These are phyloP conservation scores for Pythium pyrilobum DNA, from an alignment of 352 stramenopile genomes.

Conservation along the genomic window DNA sequence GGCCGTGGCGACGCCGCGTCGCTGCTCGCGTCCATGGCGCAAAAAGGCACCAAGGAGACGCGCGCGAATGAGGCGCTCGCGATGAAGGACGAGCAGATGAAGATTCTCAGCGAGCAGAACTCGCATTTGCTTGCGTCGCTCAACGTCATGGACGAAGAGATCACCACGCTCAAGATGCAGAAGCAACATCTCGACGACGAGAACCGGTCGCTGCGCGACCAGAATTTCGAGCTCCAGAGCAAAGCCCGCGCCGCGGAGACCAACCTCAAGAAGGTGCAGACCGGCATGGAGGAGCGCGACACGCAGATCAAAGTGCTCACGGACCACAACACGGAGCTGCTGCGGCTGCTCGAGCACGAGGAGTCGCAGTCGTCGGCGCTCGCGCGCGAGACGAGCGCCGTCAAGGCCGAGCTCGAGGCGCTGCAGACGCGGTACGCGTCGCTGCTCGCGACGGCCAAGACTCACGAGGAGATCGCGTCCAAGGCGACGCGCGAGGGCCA, in stretches of 20 bases:
- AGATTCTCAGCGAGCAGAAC: constrained; percentile 94
- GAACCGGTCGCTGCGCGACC: constrained; percentile 87
- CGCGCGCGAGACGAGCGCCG: constrained; percentile 39
- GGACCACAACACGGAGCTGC: constrained; percentile 94
- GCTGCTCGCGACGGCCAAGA: constrained; percentile 90
- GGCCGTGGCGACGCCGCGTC: constrained; percentile 22
- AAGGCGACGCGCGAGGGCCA: constrained; percentile 88
- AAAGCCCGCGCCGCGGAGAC: constrained; percentile 86
- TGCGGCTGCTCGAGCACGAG: constrained; percentile 93
- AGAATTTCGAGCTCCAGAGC: constrained; percentile 92
- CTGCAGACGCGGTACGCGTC: constrained; percentile 86
- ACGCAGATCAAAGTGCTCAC: constrained; percentile 93
- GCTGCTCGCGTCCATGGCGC: constrained; percentile 37
- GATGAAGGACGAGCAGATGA: constrained; percentile 96
- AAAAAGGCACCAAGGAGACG: constrained; percentile 82
- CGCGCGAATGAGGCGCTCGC: constrained; percentile 88
- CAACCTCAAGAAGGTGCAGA: constrained; percentile 75
- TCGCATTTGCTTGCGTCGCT: constrained; percentile 80
- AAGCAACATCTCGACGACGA: constrained; percentile 86
- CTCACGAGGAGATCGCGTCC: constrained; percentile 89
- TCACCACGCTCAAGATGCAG: constrained; percentile 47
- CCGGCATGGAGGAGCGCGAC: constrained; percentile 83
- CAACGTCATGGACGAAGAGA: constrained; percentile 83
- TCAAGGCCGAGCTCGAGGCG: constrained; percentile 77
- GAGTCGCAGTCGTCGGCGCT: constrained; percentile 83